A percentile compares a stretch with the other conserved stretches of the same genome.
Conservation (phyloP, 306 rosid genomes). For the Pyrus communis region DNA sequence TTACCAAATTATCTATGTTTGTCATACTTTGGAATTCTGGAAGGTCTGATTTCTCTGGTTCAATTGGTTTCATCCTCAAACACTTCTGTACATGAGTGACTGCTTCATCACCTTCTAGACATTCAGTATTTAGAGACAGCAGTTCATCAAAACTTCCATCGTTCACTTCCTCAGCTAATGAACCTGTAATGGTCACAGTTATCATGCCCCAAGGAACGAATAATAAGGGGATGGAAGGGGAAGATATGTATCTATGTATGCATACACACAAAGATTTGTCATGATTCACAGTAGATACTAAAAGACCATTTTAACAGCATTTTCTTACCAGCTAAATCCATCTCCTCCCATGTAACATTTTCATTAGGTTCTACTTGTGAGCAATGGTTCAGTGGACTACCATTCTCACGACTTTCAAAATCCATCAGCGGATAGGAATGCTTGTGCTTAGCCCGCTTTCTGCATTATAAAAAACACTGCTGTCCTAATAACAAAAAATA, state of each 20-base stretch:
- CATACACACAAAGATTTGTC: no score
- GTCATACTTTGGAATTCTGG: constrained; percentile 50
- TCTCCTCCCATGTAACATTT: constrained; percentile 17
- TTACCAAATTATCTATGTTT: constrained; percentile 35
- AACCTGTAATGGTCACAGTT: constrained; percentile 30
- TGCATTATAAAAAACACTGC: constrained; percentile 23
- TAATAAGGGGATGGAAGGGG: neutral
- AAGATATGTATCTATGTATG: neutral
- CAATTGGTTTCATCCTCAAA: constrained; percentile 61
- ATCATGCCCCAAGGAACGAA: neutral
- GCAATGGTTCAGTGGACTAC: constrained; percentile 23
- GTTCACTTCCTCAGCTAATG: constrained; percentile 32
- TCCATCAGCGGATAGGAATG: constrained; percentile 40
- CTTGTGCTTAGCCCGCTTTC: constrained; percentile 51
- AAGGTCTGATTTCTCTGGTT: constrained; percentile 40
- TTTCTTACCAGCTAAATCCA: constrained; percentile 40
- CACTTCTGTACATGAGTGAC: constrained; percentile 50
- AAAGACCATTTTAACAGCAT: neutral
- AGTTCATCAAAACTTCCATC: constrained; percentile 46
- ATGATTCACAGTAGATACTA: neutral
- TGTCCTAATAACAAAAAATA: constrained; percentile 16
- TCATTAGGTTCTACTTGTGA: constrained; percentile 20
- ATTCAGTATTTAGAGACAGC: constrained; percentile 45
- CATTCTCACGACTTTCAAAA: constrained; percentile 21
- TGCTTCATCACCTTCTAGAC: constrained; percentile 51